Conservation (phyloP, 2,329 filamentous ascomycete species). For the Catunica adiposa region DNA sequence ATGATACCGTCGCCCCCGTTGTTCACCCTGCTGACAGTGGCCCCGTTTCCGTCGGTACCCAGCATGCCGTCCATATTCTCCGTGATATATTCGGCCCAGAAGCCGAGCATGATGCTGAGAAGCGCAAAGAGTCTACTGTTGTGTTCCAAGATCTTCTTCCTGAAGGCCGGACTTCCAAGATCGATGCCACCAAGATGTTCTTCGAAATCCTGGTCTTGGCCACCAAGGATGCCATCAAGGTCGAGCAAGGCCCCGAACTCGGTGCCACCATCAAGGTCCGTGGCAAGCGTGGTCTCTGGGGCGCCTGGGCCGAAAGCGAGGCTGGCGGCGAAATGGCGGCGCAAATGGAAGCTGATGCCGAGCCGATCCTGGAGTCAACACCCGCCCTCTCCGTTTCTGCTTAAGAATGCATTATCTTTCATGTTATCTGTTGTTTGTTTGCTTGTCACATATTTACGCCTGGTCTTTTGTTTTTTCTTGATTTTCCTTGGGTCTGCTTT, state of each 20-base stretch:
- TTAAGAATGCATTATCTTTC: slow-evolving; percentile 5
- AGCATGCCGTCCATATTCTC: slow-evolving; percentile 87
- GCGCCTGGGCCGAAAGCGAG: slow-evolving; percentile 76
- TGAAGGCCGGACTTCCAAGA: slow-evolving; percentile 61
- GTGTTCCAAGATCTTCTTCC: slow-evolving; percentile 86
- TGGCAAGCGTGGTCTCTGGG: slow-evolving; percentile 92
- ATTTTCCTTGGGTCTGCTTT: no score
- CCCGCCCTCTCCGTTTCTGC: slow-evolving; percentile 14
- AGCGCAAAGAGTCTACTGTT: slow-evolving; percentile 59
- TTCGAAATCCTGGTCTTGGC: slow-evolving; percentile 92
- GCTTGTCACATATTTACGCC: slow-evolving; percentile 1
- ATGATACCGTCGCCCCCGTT: slow-evolving; percentile 59
- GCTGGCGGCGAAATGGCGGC: slow-evolving; percentile 45
- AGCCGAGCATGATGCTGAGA: slow-evolving; percentile 49
- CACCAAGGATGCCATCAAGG: slow-evolving; percentile 95
- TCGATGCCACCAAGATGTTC: slow-evolving; percentile 98
- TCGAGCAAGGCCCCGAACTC: slow-evolving; percentile 66
- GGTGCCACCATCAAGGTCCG: slow-evolving; percentile 69
- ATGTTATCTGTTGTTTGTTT: slow-evolving; percentile 1
- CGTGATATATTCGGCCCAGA: slow-evolving; percentile 71
- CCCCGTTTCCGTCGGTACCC: slow-evolving; percentile 77
- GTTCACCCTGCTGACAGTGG: slow-evolving; percentile 72
- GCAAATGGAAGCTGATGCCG: slow-evolving; percentile 28
- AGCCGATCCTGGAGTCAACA: slow-evolving; percentile 4
- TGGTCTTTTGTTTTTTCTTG: background rate